Evolutionary conservation across 2,329 filamentous ascomycete genomes (phyloP).

Genomic region (Aspergillus melleus): DNA sequence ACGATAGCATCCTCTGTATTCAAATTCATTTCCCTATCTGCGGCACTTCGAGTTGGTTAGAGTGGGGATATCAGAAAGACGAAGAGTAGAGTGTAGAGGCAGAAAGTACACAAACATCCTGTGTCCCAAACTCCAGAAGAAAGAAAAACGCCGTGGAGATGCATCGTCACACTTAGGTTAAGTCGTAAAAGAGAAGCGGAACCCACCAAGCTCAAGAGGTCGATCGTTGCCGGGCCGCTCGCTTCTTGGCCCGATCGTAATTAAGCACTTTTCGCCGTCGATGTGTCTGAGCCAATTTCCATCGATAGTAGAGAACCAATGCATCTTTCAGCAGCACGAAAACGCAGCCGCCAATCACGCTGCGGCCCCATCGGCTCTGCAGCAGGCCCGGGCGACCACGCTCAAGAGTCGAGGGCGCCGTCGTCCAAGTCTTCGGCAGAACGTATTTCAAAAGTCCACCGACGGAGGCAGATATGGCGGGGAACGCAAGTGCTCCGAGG

Average conservation of each 20-base stretch:
- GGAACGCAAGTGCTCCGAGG: slow-evolving; percentile 74
- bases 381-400: slow-evolving; percentile 64
- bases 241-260: slow-evolving; percentile 46
- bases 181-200: slow-evolving; percentile 10
- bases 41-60: not conserved
- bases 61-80: not conserved
- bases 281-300: slow-evolving; percentile 50
- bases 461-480: slow-evolving; percentile 73
- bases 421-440: slow-evolving; percentile 69
- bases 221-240: slow-evolving; percentile 24
- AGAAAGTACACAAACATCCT: not conserved
- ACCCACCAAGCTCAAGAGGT: not conserved
- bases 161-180: slow-evolving; percentile 14
- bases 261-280: slow-evolving; percentile 48
- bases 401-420: slow-evolving; percentile 39
- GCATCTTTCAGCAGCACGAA: slow-evolving; percentile 81
- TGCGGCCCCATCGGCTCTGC: slow-evolving; percentile 84
- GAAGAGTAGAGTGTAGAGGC: not conserved
- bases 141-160: slow-evolving; percentile 22
- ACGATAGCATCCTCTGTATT: not conserved
- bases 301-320: slow-evolving; percentile 59
- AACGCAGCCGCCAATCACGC: slow-evolving; percentile 81
- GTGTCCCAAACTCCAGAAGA: not conserved
- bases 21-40: not conserved
- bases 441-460: slow-evolving; percentile 71